Evolutionary conservation across 1,284 basidiomycete genomes (phyloP).

Genomic region (Ganoderma multipileum): DNA sequence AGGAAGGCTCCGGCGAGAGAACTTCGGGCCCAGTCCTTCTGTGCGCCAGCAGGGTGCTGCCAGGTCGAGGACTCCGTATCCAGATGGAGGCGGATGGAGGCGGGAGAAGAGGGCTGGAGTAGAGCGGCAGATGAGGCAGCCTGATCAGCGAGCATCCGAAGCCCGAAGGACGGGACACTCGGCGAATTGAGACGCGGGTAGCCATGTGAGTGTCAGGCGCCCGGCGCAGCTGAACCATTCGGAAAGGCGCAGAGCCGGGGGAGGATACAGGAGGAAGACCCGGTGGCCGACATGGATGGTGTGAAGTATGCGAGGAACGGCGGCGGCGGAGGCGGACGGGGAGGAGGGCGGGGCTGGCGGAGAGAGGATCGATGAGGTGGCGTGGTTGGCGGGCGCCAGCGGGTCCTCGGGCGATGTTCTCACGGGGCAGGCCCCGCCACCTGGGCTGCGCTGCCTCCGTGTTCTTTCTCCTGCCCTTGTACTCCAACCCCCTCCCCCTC

Average conservation of each 20-base stretch:
- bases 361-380: constrained; percentile 30
- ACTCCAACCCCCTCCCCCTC: constrained; percentile 38
- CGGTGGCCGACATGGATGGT: neutral
- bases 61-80: constrained; percentile 5
- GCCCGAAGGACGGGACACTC: constrained; percentile 19
- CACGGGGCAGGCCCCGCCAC: constrained; percentile 36
- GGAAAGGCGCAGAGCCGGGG: neutral
- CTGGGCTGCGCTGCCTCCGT: constrained; percentile 36
- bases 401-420: constrained; percentile 25
- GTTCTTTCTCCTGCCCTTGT: constrained; percentile 41
- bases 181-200: constrained; percentile 9
- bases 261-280: neutral
- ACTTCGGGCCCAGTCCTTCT: constrained; percentile 23
- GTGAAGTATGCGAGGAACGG: neutral
- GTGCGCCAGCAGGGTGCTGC: constrained; percentile 9
- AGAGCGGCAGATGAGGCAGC: constrained; percentile 15
- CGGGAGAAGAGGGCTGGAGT: neutral
- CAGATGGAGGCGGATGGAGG: constrained; percentile 1
- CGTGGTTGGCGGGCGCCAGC: constrained; percentile 21
- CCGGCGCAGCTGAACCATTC: constrained; percentile 9
- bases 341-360: neutral
- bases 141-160: constrained; percentile 17
- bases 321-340: neutral
- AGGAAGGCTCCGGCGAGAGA: constrained; percentile 19
- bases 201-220: constrained; percentile 19